phyloP scores from a whole-genome alignment of 257 asterid species.

The Orobanche coerulescens region DNA sequence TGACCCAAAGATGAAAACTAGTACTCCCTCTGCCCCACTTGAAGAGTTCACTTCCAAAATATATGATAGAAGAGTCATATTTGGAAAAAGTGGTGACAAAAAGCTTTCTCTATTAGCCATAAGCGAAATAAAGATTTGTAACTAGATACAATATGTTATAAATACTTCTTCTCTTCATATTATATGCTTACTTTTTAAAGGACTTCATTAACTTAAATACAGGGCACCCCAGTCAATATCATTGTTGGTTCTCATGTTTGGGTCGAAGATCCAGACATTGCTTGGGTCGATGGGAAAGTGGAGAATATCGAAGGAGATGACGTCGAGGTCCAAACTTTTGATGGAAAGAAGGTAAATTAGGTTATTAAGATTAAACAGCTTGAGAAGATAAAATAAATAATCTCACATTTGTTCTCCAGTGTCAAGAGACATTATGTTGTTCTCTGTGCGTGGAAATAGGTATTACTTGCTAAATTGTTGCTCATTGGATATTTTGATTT shows the following conservation, averaged over 20 bases:
- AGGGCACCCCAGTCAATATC: slow-evolving; percentile 63
- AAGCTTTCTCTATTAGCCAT: neutral
- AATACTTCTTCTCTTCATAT: neutral
- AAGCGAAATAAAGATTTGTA: neutral
- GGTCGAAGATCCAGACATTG: slow-evolving; percentile 59
- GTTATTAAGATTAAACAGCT: neutral
- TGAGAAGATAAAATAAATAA: neutral
- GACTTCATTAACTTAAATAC: slow-evolving; percentile 29
- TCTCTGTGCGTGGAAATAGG: no score
- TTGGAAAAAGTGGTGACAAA: no score
- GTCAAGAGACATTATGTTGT: neutral
- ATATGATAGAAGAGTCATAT: no score
- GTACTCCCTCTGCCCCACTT: no score
- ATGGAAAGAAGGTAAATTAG: slow-evolving; percentile 51
- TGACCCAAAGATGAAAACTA: neutral
- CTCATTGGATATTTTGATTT: neutral
- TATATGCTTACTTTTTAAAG: slow-evolving; percentile 15
- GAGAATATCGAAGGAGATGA: slow-evolving; percentile 48
- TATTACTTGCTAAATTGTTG: no score
- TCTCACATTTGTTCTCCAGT: neutral
- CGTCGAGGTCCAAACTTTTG: slow-evolving; percentile 47
- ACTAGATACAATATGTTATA: neutral
- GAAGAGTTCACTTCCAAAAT: no score
- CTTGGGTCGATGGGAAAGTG: slow-evolving; percentile 73
- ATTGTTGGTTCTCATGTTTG: slow-evolving; percentile 73